Evolutionary conservation across 331 rosid species (phyloP), one percentile per base, ranked within the genome.

Genomic region (Phaseolus coccineus): DNA sequence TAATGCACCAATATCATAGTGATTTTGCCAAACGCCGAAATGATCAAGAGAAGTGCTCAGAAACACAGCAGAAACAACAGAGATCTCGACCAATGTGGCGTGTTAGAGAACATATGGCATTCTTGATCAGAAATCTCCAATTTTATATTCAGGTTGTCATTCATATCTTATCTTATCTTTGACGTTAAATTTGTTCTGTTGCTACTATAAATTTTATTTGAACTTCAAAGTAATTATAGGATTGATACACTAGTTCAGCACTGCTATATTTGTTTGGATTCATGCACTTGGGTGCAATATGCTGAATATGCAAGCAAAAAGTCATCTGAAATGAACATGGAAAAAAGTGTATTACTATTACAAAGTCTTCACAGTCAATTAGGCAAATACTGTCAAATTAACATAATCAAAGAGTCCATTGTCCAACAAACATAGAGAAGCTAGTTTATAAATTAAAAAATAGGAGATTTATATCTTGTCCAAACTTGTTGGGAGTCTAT

Each of bases 41-140:
- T 52, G 93, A 83, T 73, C 85, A 62, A 66, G 77, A 83, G 65
- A 92, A 87, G 68, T 69, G 88, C 47, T 83, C 92, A 48, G 72
- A 50, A 61, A 74, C 90, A 77, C 93, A 87, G 76, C 93, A 84
- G 77, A 77, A 81, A 72, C 79, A 87, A 42, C 97, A 90, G 79
- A 82, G 66, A 72, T 81, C 80, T 64, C 90, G 94, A 74, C 97
- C 93, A 69, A 91, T 93, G 99, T 95, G 98, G 99, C 99, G 83
- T 74, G 96, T 95, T 68, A 87, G 99, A 85, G 98, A 96, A 80
- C 97, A 93, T 69, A 93, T 91, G 99, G 98, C 96, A 70, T 96
- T 96, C 96, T 84, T 91, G 84, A 89, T 96, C 83, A 91, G 97
- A 85, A 95, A 95, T 84, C 99, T 95, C 83, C 99, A 93, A 81